Percentiles rank a stretch among this genome's conserved stretches.
Conservation (phyloP, 129 eudicot genomes). For the Cynara cardunculus region DNA sequence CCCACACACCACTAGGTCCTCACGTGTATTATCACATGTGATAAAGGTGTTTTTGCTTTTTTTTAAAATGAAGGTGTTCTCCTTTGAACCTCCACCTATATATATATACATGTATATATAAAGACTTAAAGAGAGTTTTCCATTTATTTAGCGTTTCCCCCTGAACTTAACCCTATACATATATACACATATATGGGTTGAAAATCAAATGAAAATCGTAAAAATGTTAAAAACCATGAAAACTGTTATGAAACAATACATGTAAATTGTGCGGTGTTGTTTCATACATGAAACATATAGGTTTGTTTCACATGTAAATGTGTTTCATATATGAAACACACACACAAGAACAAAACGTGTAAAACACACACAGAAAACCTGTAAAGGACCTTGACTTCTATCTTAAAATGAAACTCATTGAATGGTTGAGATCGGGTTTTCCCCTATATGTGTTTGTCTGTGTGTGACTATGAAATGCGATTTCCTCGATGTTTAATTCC, state of each 20-base stretch:
- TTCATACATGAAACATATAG: not conserved
- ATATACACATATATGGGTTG: not conserved
- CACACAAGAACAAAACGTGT: not conserved
- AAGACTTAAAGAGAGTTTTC: no score
- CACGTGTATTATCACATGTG: not conserved
- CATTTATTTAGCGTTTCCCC: no score
- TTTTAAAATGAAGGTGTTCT: not conserved
- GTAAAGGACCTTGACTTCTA: not conserved
- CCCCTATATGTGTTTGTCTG: not conserved
- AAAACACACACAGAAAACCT: no score
- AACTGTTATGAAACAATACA: not conserved
- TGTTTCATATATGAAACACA: not conserved
- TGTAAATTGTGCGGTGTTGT: not conserved
- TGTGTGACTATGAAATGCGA: not conserved
- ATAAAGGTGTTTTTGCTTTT: not conserved
- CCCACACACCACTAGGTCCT: not conserved
- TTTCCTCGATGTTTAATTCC: not conserved
- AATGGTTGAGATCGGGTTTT: not conserved
- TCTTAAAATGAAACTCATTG: not conserved
- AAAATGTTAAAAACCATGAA: not conserved
- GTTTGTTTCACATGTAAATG: not conserved
- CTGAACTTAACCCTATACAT: no score
- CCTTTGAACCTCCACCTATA: not conserved
- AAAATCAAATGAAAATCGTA: not conserved
- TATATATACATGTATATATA: no score